These are phyloP conservation scores for Paramyrothecium roridum DNA, from an alignment of 2,329 filamentous ascomycete genomes.

Conservation along the genomic window DNA sequence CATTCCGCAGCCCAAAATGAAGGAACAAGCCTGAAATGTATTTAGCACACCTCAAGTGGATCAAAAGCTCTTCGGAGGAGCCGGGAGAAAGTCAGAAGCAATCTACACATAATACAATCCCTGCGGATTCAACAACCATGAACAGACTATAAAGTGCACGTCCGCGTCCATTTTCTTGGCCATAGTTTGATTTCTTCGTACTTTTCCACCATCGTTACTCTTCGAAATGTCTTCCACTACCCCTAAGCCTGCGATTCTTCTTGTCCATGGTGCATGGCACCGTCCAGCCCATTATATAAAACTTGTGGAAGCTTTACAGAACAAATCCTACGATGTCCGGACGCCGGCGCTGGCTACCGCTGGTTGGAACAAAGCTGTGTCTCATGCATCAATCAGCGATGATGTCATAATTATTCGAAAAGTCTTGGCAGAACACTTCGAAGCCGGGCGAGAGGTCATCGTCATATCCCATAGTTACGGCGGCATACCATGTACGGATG, in stretches of 20 bases:
- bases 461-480: constrained; percentile 20
- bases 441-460: constrained; percentile 4
- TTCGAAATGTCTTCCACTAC: neutral
- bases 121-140: no score
- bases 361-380: neutral
- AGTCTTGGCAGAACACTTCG: neutral
- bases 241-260: neutral
- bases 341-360: neutral
- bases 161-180: no score
- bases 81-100: no score
- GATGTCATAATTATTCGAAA: constrained; percentile 1
- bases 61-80: no score
- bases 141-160: no score
- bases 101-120: no score
- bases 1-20: no score
- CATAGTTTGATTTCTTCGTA: no score
- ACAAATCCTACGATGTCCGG: neutral
- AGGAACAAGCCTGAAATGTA: no score
- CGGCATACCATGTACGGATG: constrained; percentile 22
- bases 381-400: neutral
- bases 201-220: no score
- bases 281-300: constrained; percentile 3
- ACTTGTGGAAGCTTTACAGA: neutral
- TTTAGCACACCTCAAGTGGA: no score
- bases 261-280: constrained; percentile 7